Percentiles rank a stretch among this genome's conserved stretches.
These are phyloP conservation scores for Pseudocercospora eumusae DNA, from an alignment of 2,329 filamentous ascomycete genomes.

Conservation along the genomic window DNA sequence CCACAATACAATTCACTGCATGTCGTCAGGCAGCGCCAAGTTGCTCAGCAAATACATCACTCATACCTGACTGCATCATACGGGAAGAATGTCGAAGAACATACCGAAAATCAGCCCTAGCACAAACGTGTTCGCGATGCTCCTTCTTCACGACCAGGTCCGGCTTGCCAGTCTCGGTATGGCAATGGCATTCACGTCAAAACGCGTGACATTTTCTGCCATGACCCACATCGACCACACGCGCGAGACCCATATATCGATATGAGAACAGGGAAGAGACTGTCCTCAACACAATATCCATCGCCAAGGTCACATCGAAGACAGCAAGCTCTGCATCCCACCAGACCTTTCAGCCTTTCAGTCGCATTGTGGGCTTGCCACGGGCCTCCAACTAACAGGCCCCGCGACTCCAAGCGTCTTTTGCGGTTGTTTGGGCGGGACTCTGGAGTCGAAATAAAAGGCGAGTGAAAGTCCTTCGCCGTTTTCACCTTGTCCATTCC, in stretches of 20 bases:
- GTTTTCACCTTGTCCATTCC: conserved; percentile 1
- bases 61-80: background rate
- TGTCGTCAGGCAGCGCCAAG: conserved; percentile 10
- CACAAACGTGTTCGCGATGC: conserved; percentile 2
- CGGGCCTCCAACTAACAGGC: conserved; percentile 25
- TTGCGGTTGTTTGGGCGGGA: conserved; percentile 17
- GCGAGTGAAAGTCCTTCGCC: background rate
- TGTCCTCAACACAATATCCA: conserved; percentile 20
- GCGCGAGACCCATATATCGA: conserved; percentile 19
- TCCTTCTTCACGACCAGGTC: background rate
- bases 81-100: background rate
- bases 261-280: conserved; percentile 21
- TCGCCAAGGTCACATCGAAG: conserved; percentile 21
- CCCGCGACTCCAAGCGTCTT: conserved; percentile 26
- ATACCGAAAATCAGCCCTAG: conserved; percentile 5
- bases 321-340: conserved; percentile 23
- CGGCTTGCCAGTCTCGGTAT: background rate
- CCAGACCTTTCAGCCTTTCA: conserved; percentile 16
- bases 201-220: conserved; percentile 15
- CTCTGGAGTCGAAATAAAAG: conserved; percentile 18
- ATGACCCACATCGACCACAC: conserved; percentile 18
- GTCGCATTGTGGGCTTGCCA: conserved; percentile 24
- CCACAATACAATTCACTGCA: background rate
- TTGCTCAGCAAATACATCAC: conserved; percentile 1
- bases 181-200: conserved; percentile 10